Percentiles rank a stretch among this genome's conserved stretches.
These are phyloP conservation scores for Erythrobasidium hasegawianum DNA, from an alignment of 1,284 basidiomycete species.

Conservation along the genomic window DNA sequence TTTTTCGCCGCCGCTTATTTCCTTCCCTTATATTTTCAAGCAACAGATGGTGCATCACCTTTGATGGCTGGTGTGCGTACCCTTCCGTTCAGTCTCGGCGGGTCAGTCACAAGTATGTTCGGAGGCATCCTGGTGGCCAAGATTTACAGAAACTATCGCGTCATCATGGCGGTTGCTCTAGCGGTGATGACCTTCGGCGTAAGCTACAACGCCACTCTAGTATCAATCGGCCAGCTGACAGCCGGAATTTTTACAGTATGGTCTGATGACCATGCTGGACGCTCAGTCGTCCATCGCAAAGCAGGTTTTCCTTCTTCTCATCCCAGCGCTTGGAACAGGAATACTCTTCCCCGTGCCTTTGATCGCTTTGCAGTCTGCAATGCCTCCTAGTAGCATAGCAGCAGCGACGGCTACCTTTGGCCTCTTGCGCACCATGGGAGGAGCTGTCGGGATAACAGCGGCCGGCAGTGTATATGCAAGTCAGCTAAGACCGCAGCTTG, in stretches of 20 bases:
- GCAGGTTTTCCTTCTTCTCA: constrained; percentile 40
- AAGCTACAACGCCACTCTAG: neutral
- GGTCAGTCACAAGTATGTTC: constrained; percentile 55
- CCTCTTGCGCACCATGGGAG: constrained; percentile 72
- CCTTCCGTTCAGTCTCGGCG: constrained; percentile 67
- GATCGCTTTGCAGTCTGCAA: constrained; percentile 62
- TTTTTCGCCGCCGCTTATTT: constrained; percentile 59
- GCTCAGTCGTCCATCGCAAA: constrained; percentile 37
- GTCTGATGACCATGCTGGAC: constrained; percentile 45
- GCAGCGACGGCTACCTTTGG: constrained; percentile 67
- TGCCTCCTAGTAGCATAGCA: constrained; percentile 77
- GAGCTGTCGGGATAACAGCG: constrained; percentile 67
- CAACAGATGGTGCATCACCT: constrained; percentile 65
- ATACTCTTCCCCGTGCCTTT: constrained; percentile 41
- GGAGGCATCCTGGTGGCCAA: constrained; percentile 62
- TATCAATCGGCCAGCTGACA: neutral
- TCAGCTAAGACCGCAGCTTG: constrained; percentile 39
- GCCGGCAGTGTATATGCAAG: constrained; percentile 49
- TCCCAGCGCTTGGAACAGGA: constrained; percentile 39
- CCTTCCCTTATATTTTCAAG: constrained; percentile 73
- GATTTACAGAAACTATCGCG: constrained; percentile 59
- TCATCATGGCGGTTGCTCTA: constrained; percentile 57
- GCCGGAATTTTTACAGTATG: constrained; percentile 41
- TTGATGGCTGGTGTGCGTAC: constrained; percentile 69
- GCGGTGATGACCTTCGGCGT: constrained; percentile 7